Conservation (phyloP, 257 asterid genomes). For the Solanum appendiculatum region DNA sequence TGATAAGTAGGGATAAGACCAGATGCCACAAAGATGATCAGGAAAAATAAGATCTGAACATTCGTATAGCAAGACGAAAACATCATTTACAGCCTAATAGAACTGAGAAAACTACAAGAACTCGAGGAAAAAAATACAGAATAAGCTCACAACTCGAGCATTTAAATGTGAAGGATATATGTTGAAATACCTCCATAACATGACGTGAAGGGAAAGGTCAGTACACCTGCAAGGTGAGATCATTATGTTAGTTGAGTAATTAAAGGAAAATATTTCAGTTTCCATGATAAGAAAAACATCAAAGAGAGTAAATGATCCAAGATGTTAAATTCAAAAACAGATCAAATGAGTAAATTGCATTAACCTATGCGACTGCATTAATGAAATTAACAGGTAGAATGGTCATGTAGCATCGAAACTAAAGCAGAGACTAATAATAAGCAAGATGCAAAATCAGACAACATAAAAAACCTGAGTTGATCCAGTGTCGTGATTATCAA, state of each 20-base stretch:
- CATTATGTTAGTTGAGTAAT: not conserved
- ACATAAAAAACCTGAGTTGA: slow-evolving; percentile 72
- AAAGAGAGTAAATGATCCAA: not conserved
- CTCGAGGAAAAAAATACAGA: not conserved
- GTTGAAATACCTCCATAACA: slow-evolving; percentile 64
- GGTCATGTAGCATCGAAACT: not conserved
- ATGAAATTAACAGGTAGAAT: not conserved
- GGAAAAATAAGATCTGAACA: not conserved
- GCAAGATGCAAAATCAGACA: not conserved
- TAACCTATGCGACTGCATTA: not conserved
- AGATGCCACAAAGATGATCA: not conserved
- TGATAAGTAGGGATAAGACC: not conserved
- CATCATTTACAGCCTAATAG: too few relatives aligned
- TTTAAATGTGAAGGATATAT: not conserved
- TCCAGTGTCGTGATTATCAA: slow-evolving; percentile 94
- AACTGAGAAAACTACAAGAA: not conserved
- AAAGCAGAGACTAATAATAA: not conserved
- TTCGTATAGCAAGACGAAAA: not conserved
- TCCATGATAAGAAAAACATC: not conserved
- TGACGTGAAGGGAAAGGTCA: slow-evolving; percentile 93
- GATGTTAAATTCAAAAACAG: not conserved
- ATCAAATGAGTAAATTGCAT: not conserved
- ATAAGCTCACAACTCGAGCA: not conserved
- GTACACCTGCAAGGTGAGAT: slow-evolving; percentile 53
- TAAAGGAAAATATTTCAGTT: not conserved